Evolutionary conservation across 2,329 filamentous ascomycete genomes (phyloP).

Genomic region (Sphaerulina vaccinii): DNA sequence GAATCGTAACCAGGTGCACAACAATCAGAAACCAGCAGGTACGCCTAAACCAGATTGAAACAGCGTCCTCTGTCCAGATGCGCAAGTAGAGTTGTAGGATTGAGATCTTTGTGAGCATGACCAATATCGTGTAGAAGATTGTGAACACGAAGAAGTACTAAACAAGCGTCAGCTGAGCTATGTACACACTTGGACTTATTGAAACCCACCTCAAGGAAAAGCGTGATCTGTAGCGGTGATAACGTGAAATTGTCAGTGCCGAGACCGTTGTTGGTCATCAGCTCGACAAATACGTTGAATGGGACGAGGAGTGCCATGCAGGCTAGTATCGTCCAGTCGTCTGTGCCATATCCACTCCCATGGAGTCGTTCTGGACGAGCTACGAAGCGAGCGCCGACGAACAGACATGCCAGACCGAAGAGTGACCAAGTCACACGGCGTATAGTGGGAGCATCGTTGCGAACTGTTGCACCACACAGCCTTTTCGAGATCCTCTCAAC

Average conservation of each 20-base stretch:
- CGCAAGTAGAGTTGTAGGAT: conserved; percentile 25
- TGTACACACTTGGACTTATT: not conserved
- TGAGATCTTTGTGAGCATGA: conserved; percentile 23
- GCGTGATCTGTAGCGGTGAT: conserved; percentile 20
- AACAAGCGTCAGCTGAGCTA: not conserved
- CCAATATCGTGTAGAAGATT: conserved; percentile 22
- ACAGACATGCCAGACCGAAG: conserved; percentile 21
- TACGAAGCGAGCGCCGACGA: conserved; percentile 21
- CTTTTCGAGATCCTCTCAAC: conserved; percentile 21
- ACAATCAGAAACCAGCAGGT: conserved; percentile 20
- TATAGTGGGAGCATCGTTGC: conserved; percentile 11
- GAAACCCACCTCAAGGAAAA: conserved; percentile 17
- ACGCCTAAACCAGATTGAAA: conserved; percentile 23
- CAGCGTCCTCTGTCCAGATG: conserved; percentile 23
- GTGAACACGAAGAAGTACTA: conserved; percentile 26
- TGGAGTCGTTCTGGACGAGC: conserved; percentile 23
- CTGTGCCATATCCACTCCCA: conserved; percentile 23
- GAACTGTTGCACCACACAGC: conserved; percentile 19
- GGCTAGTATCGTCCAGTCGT: conserved; percentile 24
- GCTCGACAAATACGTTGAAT: conserved; percentile 19
- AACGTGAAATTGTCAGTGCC: conserved; percentile 22
- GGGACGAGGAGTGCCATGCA: conserved; percentile 20
- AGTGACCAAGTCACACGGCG: conserved; percentile 20
- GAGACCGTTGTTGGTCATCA: conserved; percentile 23
- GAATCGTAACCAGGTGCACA: conserved; percentile 18